Base-by-base conservation (phyloP, 2,329 filamentous ascomycete species). In the Botrytis galanthina region DNA sequence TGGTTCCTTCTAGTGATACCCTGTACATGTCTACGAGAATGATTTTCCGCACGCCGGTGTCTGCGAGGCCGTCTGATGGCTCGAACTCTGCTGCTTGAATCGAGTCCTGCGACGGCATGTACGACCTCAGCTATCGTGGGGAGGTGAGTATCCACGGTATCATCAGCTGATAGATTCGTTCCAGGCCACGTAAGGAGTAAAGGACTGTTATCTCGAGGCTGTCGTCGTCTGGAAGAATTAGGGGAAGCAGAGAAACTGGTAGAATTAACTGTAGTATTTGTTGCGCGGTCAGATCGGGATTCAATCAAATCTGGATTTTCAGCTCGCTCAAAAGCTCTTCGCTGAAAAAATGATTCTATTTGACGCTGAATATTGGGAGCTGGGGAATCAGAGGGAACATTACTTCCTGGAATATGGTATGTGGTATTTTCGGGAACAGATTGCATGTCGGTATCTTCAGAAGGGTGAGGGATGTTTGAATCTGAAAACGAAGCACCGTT, bases 111-210 rank as follows among this genome's bases (percentile, higher is more conserved):
- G 20, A 48, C 8, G 1, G 8, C 20, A 8, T 9, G 44, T 22
- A 4, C 20, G 1, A 9, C 44, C 44, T 48, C 44, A 22, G 2
- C 8, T 22, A 22, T 48, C 3, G 20, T 48, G 44, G 8, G 26
- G 22, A n/a, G n/a, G n/a, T n/a, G n/a, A n/a, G n/a, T 4, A 10
- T 10, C 7, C 9, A 48, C 4, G 22, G 46, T 10, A 48, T 10
- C 22, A 51, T 12, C 22, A n/a, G 22, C 22, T n/a, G 48, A 51
- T 51, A 8, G 4, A 54, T 4, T 6, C 0, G 18, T 0, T 54
- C 12, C n/a, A 16, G 16, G 3, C 2, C 3, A n/a, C 5, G 4
- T 18, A 29, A 1, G 0, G 12, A 0, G 0, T 7, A 26, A 5
- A 54, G n/a, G 0, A 16, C 29, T 18, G 3, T 32, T 8, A 8